Conservation (phyloP, 345 rosid genomes). For the Rhizophora apiculata region DNA sequence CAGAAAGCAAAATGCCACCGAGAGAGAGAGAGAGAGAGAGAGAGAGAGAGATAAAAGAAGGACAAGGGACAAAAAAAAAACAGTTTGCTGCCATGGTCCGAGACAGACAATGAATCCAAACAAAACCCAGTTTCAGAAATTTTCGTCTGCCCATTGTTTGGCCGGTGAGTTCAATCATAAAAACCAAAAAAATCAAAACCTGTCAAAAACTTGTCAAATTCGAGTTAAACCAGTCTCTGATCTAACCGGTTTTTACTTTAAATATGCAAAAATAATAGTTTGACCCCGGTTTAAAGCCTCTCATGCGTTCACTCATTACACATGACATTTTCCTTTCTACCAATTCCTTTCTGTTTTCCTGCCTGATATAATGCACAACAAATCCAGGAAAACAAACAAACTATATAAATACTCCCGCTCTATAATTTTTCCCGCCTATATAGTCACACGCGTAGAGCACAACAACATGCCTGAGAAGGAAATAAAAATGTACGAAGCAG, state of each 20-base stretch:
- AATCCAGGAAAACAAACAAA: constrained; percentile 24
- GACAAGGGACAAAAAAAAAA: not conserved
- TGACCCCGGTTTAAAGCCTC: no score
- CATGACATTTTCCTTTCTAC: constrained; percentile 22
- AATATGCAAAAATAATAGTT: no score
- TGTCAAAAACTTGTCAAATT: not conserved
- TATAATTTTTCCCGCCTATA: constrained; percentile 18
- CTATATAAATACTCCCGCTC: not conserved
- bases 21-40: no score
- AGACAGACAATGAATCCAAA: constrained; percentile 22
- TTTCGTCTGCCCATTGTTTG: not conserved
- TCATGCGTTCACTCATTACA: no score
- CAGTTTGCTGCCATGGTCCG: constrained; percentile 22
- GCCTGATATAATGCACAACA: constrained; percentile 19
- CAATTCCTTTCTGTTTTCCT: constrained; percentile 9
- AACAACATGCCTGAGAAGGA: constrained; percentile 10
- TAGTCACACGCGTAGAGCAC: constrained; percentile 22
- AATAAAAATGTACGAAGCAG: constrained; percentile 9
- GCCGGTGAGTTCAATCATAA: no score
- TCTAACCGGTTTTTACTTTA: no score
- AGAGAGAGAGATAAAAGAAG: not conserved
- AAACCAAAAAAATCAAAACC: no score
- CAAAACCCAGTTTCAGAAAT: constrained; percentile 21
- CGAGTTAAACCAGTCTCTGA: no score
- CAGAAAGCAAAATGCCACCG: not conserved